A percentile compares a stretch with the other conserved stretches of the same genome.
These are phyloP conservation scores for Sporothrix luriei DNA, from an alignment of 2,329 filamentous ascomycete species.

Conservation along the genomic window DNA sequence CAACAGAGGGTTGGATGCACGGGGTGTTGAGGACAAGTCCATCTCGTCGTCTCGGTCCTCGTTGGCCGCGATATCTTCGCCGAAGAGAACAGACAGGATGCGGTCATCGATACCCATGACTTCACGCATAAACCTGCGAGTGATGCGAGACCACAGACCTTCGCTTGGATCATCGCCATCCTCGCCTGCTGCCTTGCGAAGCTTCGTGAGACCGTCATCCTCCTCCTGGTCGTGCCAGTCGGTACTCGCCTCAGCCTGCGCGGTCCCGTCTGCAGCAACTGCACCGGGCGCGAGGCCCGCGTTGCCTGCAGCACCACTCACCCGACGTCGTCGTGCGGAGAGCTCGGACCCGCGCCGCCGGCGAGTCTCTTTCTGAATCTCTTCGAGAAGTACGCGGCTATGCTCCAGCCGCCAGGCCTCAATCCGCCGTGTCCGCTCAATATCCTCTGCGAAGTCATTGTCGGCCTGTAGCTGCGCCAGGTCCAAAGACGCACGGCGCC, in stretches of 20 bases:
- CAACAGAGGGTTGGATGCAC: constrained; percentile 43
- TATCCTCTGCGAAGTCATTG: constrained; percentile 61
- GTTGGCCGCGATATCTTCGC: constrained; percentile 68
- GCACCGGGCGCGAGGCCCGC: not conserved
- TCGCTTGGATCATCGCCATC: constrained; percentile 51
- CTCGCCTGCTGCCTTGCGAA: constrained; percentile 29
- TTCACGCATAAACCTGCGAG: constrained; percentile 82
- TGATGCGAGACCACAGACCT: constrained; percentile 78
- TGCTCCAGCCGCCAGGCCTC: constrained; percentile 93
- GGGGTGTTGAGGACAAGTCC: constrained; percentile 52
- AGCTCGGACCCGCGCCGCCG: constrained; percentile 66
- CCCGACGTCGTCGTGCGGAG: constrained; percentile 43
- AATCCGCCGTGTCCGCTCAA: constrained; percentile 79
- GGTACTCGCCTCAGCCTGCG: constrained; percentile 36
- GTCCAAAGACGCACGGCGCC: constrained; percentile 57
- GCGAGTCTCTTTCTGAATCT: constrained; percentile 83
- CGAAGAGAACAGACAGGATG: constrained; percentile 81
- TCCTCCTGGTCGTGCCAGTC: constrained; percentile 58
- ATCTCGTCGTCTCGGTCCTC: constrained; percentile 36
- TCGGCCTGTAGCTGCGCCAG: constrained; percentile 55
- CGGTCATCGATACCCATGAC: constrained; percentile 89
- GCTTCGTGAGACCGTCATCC: constrained; percentile 38
- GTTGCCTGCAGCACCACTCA: not conserved
- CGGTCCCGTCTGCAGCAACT: not conserved
- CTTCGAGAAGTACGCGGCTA: constrained; percentile 78